Evolutionary conservation across 371 early-diverging fungal species (phyloP), one percentile per base, ranked within the genome.

Genomic region (Syncephalis plumigaleata): DNA sequence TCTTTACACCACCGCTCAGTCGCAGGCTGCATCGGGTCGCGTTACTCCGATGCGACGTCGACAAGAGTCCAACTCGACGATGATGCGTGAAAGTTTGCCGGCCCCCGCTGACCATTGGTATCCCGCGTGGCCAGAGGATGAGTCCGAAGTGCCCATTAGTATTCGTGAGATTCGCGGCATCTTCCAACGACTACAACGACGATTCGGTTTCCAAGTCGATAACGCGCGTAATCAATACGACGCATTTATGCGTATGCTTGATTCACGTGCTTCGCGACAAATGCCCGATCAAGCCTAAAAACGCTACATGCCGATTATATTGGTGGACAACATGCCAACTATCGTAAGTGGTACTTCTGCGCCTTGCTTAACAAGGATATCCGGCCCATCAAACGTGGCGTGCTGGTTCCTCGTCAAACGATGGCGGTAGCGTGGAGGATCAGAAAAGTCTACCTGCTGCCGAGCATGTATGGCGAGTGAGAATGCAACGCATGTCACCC

Each of bases 301-400:
- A 79, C 79, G 22, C 54, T 89, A 15, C 87, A 89, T 56, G 81
- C 83, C 3, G 89, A 88, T 52, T 87, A 86, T 48, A 77, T 90
- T 55, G 85, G 84, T 47, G 89, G 91, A 18, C 76, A 78, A 49
- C 64, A 80, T 52, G 76, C 87, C 45, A 88, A 90, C 60, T 88
- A 86, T 53, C 73, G 79, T 26, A 81, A 75, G 51, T 87, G 88
- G 88, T 84, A 73, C 60, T 86, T 87, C 64, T 83, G 82, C 26
- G 81, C 87, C 3, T 75, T 80, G 49, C 66, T 84, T 52, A 81
- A 87, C 51, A 57, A 66, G 39, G 75, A 84, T 73, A 80, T 55
- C 52, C 69, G 49, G 61, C 65, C 56, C 55, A 65, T 43, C 56
- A 70, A 53, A 63, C 70, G 52, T 61, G 66, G 52, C 54, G 57